A percentile compares a stretch with the other conserved stretches of the same genome.
Conservation (phyloP, 306 rosid genomes). For the Quercus gilva region DNA sequence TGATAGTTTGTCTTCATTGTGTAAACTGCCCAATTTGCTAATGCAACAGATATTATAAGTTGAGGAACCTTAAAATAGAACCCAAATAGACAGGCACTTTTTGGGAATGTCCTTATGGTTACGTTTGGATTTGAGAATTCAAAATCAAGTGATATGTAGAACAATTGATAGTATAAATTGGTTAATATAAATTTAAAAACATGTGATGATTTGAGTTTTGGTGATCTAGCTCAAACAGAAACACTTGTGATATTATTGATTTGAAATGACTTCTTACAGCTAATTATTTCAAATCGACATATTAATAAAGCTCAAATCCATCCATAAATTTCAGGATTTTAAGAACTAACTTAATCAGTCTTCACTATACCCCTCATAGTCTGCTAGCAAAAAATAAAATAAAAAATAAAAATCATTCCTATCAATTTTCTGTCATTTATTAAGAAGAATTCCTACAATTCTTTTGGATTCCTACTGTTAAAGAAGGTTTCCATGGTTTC, state of each 20-base stretch:
- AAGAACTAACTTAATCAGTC: background rate
- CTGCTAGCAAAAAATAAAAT: background rate
- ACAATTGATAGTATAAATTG: no score
- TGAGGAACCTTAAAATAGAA: background rate
- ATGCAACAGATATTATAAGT: background rate
- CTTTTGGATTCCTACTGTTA: background rate
- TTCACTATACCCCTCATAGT: background rate
- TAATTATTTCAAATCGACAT: no score
- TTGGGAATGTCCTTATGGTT: no score
- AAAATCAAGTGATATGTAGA: no score
- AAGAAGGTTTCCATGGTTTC: background rate
- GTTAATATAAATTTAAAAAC: no score
- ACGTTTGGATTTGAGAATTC: no score
- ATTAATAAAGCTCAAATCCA: no score
- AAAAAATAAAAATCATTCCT: background rate
- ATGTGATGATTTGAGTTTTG: no score
- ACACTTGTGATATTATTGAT: no score
- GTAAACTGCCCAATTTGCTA: background rate
- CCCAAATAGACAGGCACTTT: background rate
- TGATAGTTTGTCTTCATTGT: background rate
- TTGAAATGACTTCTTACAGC: no score
- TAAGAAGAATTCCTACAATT: background rate
- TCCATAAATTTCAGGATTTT: background rate
- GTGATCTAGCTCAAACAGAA: no score
- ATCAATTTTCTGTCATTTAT: background rate